phyloP scores from a whole-genome alignment of 352 stramenopile species.

The Discostella stelligera region DNA sequence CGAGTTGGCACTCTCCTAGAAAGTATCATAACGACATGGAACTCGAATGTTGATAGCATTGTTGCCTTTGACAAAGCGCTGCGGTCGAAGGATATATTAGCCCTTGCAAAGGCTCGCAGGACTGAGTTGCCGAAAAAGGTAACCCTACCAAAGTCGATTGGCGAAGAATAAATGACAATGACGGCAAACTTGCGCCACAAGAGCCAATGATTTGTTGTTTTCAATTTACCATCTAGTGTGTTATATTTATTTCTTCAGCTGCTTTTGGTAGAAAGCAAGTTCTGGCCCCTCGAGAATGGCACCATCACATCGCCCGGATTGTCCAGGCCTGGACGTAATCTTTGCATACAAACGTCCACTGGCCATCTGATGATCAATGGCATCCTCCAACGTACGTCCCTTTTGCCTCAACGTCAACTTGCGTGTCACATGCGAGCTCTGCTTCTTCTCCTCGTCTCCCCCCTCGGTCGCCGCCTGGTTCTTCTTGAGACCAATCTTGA shows the following conservation, averaged over 20 bases:
- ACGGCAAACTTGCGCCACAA: background rate
- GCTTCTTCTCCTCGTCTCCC: slow-evolving; percentile 89
- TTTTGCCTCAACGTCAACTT: slow-evolving; percentile 94
- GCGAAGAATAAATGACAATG: background rate
- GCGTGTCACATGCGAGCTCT: slow-evolving; percentile 90
- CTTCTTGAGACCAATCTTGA: slow-evolving; percentile 89
- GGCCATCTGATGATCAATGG: slow-evolving; percentile 96
- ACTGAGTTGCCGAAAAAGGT: slow-evolving; percentile 17
- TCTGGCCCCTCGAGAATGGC: slow-evolving; percentile 99
- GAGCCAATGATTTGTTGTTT: slow-evolving; percentile 1
- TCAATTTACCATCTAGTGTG: slow-evolving; percentile 21
- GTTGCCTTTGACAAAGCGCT: slow-evolving; percentile 12
- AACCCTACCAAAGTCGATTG: slow-evolving; percentile 1
- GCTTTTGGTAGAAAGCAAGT: slow-evolving; percentile 99
- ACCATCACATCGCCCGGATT: slow-evolving; percentile 96
- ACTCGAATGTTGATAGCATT: slow-evolving; percentile 12
- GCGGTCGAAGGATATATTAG: slow-evolving; percentile 6
- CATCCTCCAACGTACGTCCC: slow-evolving; percentile 89
- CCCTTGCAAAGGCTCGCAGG: slow-evolving; percentile 7
- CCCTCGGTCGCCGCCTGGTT: slow-evolving; percentile 83
- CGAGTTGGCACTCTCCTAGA: slow-evolving; percentile 7
- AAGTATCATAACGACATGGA: slow-evolving; percentile 8
- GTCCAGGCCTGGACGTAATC: slow-evolving; percentile 96
- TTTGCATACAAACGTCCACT: slow-evolving; percentile 94
- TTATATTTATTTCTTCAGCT: slow-evolving; percentile 97